Evolutionary conservation across 176 grass and related monocot species (phyloP).

Genomic region (Eleusine coracana): DNA sequence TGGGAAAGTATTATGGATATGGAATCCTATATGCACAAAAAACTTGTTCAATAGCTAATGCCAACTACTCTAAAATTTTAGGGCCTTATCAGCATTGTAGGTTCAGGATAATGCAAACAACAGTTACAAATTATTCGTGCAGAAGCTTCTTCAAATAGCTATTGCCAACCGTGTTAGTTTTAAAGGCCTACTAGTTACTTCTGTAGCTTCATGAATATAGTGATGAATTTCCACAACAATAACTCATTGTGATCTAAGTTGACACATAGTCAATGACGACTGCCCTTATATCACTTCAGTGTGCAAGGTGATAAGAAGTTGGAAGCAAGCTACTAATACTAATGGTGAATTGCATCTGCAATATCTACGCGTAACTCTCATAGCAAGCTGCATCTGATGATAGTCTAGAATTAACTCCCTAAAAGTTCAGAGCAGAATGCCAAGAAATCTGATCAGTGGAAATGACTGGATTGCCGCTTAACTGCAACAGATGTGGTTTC

Average conservation of each 20-base stretch:
- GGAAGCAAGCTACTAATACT: background rate
- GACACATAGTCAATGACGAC: background rate
- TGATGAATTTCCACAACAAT: background rate
- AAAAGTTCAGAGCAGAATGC: too few relatives aligned
- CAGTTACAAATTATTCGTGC: background rate
- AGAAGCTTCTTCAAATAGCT: conserved; percentile 17
- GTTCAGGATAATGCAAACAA: conserved; percentile 24
- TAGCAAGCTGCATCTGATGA: too few relatives aligned
- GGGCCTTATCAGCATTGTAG: background rate
- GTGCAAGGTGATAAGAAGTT: background rate
- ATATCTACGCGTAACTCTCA: too few relatives aligned
- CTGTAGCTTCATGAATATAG: conserved; percentile 7
- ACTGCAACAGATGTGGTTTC: too few relatives aligned
- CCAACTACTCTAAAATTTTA: background rate
- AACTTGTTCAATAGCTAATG: conserved; percentile 26
- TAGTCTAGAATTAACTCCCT: too few relatives aligned
- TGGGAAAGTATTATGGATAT: background rate
- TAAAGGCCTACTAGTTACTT: background rate
- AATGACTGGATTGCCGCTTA: too few relatives aligned
- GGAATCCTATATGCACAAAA: background rate
- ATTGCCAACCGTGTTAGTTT: too few relatives aligned
- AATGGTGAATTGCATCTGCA: background rate
- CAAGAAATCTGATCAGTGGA: too few relatives aligned
- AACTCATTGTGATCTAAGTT: background rate
- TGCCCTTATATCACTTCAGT: background rate